phyloP scores from a whole-genome alignment of 106 monocot genomes.

The Phalaenopsis aphrodite region DNA sequence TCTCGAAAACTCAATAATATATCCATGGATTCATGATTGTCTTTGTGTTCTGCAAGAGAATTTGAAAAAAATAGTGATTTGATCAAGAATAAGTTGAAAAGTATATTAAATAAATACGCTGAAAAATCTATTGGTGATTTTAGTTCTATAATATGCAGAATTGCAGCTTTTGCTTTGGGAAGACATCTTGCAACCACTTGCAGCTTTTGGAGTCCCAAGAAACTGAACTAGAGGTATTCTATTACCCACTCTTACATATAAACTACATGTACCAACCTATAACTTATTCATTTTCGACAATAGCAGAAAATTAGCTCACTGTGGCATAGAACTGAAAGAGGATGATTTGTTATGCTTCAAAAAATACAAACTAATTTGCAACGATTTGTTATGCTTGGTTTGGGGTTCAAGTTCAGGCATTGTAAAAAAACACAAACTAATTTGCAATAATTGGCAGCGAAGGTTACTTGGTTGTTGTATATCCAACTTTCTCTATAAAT shows the following conservation, averaged over 20 bases:
- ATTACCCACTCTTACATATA: not conserved
- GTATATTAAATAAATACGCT: not conserved
- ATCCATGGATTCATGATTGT: not conserved
- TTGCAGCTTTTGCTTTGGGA: slow-evolving; percentile 11
- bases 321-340: not conserved
- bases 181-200: slow-evolving; percentile 17
- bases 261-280: not conserved
- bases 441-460: too few species aligned
- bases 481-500: too few species aligned
- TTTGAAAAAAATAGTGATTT: not conserved
- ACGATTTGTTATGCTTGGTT: too few species aligned
- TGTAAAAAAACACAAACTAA: too few species aligned
- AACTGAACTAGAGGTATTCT: slow-evolving; percentile 37
- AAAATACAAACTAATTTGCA: too few species aligned
- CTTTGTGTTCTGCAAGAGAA: not conserved
- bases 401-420: too few species aligned
- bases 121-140: slow-evolving; percentile 7
- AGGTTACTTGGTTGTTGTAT: too few species aligned
- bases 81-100: not conserved
- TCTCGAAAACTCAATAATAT: not conserved
- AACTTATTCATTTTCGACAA: not conserved
- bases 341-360: not conserved
- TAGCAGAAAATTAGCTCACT: not conserved
- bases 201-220: slow-evolving; percentile 39
- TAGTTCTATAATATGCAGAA: slow-evolving; percentile 13